A percentile compares a stretch with the other conserved stretches of the same genome.
Evolutionary conservation across 768 basidiomycete species (phyloP).

Genomic region (Kwoniella dendrophila): DNA sequence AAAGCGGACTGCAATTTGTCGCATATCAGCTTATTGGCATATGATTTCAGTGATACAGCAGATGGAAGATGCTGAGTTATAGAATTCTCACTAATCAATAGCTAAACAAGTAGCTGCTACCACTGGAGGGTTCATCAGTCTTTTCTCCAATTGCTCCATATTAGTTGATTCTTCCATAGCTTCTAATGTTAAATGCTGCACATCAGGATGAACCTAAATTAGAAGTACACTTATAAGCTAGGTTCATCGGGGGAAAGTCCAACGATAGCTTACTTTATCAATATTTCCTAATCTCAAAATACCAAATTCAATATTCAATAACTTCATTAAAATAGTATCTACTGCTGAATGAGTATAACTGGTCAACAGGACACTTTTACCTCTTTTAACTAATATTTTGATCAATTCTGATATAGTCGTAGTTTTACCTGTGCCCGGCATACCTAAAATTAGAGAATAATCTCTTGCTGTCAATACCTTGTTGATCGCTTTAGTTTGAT

Average conservation of each 20-base stretch:
- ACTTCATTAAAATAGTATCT: conserved; percentile 89
- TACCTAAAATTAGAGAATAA: conserved; percentile 89
- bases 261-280: conserved; percentile 70
- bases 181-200: conserved; percentile 70
- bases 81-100: conserved; percentile 81
- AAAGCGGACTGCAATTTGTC: conserved; percentile 71
- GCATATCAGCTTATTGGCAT: too few relatives aligned
- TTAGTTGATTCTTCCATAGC: conserved; percentile 64
- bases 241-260: background rate
- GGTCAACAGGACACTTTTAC: conserved; percentile 84
- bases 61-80: too few relatives aligned
- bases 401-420: conserved; percentile 90
- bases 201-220: conserved; percentile 76
- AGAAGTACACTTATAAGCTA: background rate
- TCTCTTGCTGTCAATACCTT: conserved; percentile 79
- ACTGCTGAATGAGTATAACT: conserved; percentile 98
- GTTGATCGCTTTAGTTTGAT: conserved; percentile 71
- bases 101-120: conserved; percentile 95
- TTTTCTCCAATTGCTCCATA: conserved; percentile 79
- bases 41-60: too few relatives aligned
- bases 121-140: conserved; percentile 83
- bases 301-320: conserved; percentile 67
- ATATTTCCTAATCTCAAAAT: conserved; percentile 84
- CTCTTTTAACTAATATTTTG: conserved; percentile 70
- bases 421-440: conserved; percentile 99